Evolutionary conservation across 2,329 filamentous ascomycete genomes (phyloP).

Genomic region (Aspergillus piperis): DNA sequence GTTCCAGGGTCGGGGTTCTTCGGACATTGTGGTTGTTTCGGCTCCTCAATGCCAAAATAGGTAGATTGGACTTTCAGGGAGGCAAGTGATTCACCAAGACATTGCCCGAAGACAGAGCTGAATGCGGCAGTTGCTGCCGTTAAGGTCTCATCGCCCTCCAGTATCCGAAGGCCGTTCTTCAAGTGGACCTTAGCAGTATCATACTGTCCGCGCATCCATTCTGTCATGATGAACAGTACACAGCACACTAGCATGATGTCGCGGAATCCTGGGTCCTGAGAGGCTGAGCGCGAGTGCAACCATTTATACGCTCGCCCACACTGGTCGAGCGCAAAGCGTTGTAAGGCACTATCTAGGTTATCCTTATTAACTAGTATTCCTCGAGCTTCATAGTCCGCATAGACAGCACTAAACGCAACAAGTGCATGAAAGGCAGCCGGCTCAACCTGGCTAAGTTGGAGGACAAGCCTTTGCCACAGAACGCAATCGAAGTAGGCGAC

Average conservation of each 20-base stretch:
- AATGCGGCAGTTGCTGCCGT: not conserved
- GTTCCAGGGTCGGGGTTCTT: not conserved
- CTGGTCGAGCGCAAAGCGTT: not conserved
- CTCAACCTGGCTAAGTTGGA: not conserved
- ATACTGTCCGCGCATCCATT: not conserved
- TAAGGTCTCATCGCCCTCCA: not conserved
- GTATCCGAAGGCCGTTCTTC: not conserved
- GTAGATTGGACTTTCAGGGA: not conserved
- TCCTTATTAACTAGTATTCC: not conserved
- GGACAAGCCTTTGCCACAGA: not conserved
- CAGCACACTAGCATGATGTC: not conserved
- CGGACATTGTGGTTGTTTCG: not conserved
- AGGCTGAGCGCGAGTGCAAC: not conserved
- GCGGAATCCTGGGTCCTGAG: not conserved
- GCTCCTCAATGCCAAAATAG: not conserved
- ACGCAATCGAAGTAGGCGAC: not conserved
- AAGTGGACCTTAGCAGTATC: not conserved
- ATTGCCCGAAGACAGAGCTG: not conserved
- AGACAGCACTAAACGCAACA: not conserved
- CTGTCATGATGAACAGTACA: not conserved
- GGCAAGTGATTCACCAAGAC: not conserved
- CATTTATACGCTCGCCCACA: not conserved
- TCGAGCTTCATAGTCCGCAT: not conserved
- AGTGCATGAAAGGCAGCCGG: not conserved
- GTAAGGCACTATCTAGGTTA: not conserved